These are phyloP conservation scores for Plenodomus lindquistii DNA, from an alignment of 2,329 filamentous ascomycete genomes.

Conservation along the genomic window DNA sequence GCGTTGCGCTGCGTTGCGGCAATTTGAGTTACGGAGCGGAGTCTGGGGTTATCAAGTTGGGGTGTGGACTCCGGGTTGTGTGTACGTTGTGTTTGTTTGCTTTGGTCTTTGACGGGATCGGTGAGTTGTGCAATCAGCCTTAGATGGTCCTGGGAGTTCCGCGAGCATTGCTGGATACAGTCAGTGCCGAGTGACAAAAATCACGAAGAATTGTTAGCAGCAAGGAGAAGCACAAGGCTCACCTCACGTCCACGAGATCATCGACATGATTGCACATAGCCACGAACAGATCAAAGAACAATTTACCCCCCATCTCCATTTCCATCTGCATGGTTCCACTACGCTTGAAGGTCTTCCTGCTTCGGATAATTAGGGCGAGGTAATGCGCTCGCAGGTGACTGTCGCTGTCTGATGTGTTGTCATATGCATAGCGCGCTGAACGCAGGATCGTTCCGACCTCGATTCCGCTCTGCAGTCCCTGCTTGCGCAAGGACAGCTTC, in stretches of 20 bases:
- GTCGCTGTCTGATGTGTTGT: constrained; percentile 91
- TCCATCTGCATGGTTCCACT: constrained; percentile 98
- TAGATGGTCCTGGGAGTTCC: constrained; percentile 35
- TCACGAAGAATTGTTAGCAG: neutral
- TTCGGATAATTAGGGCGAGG: constrained; percentile 94
- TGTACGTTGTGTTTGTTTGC: constrained; percentile 19
- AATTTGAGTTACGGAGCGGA: constrained; percentile 24
- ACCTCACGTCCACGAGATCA: constrained; percentile 85
- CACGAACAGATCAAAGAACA: constrained; percentile 98
- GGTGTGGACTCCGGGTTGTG: constrained; percentile 20
- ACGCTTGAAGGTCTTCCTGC: constrained; percentile 95
- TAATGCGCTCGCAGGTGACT: constrained; percentile 94
- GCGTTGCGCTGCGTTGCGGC: constrained; percentile 14
- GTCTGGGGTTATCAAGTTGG: constrained; percentile 15
- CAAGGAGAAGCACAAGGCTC: constrained; percentile 31
- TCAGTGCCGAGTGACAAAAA: constrained; percentile 19
- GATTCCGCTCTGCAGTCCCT: constrained; percentile 89
- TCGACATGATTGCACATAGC: constrained; percentile 98
- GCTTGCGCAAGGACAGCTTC: constrained; percentile 87
- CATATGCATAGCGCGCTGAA: constrained; percentile 92
- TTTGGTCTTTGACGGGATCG: constrained; percentile 13
- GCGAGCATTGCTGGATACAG: constrained; percentile 20
- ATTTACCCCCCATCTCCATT: constrained; percentile 92
- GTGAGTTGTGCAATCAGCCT: constrained; percentile 16
- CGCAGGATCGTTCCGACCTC: constrained; percentile 89